Conservation (phyloP, 1,284 basidiomycete genomes). For the Irpex rosettiformis region DNA sequence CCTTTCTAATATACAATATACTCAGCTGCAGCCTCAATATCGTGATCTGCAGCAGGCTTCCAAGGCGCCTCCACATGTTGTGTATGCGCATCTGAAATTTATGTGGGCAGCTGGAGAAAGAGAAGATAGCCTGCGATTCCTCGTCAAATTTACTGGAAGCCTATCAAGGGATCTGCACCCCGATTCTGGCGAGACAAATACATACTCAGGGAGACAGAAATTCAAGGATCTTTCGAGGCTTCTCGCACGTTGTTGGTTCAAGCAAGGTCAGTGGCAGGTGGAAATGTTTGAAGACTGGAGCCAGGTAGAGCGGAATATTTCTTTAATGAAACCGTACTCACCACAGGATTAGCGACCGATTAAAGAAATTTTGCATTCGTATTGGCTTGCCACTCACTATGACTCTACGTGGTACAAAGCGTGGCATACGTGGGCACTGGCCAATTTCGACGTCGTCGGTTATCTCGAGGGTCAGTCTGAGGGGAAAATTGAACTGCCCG, state of each 20-base stretch:
- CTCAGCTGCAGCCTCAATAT: slow-evolving; percentile 18
- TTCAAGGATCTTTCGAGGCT: slow-evolving; percentile 79
- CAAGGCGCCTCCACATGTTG: slow-evolving; percentile 92
- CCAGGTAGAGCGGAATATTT: slow-evolving; percentile 45
- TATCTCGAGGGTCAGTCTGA: slow-evolving; percentile 71
- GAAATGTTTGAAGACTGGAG: slow-evolving; percentile 80
- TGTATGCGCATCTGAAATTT: slow-evolving; percentile 96
- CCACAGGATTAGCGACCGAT: slow-evolving; percentile 58
- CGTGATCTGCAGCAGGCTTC: slow-evolving; percentile 45
- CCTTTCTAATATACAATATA: background rate
- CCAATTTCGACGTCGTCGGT: slow-evolving; percentile 95
- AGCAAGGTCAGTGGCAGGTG: slow-evolving; percentile 94
- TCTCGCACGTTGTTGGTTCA: slow-evolving; percentile 96
- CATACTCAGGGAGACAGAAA: slow-evolving; percentile 55
- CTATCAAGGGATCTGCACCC: slow-evolving; percentile 74
- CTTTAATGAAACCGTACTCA: background rate
- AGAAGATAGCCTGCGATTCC: slow-evolving; percentile 81
- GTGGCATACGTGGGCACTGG: slow-evolving; percentile 98
- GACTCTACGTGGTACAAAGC: slow-evolving; percentile 98
- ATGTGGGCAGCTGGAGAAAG: slow-evolving; percentile 90
- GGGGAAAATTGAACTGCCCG: slow-evolving; percentile 62
- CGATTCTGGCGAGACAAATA: slow-evolving; percentile 39
- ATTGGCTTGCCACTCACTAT: slow-evolving; percentile 86
- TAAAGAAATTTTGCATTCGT: slow-evolving; percentile 81
- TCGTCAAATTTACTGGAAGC: slow-evolving; percentile 82